These are phyloP conservation scores for Blastocystis hominis DNA, from an alignment of 352 stramenopile species.

Conservation along the genomic window DNA sequence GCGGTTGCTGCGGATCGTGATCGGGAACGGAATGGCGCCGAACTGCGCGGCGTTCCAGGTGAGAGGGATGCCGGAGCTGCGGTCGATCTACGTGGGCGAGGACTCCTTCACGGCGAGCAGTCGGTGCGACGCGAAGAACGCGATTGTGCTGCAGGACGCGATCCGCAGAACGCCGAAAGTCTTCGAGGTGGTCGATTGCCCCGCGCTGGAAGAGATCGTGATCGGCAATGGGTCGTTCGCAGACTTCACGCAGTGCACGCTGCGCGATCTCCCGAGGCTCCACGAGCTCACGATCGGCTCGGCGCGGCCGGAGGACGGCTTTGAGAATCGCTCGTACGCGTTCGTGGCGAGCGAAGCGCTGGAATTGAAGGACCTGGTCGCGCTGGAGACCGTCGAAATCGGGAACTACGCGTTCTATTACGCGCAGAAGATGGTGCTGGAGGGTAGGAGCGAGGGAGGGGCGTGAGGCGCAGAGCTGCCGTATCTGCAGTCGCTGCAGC, in stretches of 20 bases:
- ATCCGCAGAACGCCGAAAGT: neutral
- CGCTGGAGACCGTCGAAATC: neutral
- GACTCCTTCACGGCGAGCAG: neutral
- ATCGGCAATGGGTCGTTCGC: slow-evolving; percentile 30
- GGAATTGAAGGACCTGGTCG: neutral
- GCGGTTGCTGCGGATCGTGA: neutral
- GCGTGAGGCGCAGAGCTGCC: neutral
- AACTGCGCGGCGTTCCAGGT: neutral
- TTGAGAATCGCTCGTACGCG: slow-evolving; percentile 1
- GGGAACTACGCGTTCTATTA: slow-evolving; percentile 44
- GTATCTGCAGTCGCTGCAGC: neutral
- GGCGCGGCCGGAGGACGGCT: neutral
- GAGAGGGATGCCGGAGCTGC: neutral
- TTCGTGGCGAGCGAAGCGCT: neutral
- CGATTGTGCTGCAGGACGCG: neutral
- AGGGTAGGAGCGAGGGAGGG: neutral
- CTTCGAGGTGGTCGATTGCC: neutral
- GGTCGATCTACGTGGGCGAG: neutral
- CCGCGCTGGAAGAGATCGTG: neutral
- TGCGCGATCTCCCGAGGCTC: neutral
- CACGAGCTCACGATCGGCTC: neutral
- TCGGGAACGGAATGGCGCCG: neutral
- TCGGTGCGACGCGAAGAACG: neutral
- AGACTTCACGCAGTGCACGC: neutral
- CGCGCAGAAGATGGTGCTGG: neutral